Conservation (phyloP, 1,284 basidiomycete species). For the Moniliophthora roreri region DNA sequence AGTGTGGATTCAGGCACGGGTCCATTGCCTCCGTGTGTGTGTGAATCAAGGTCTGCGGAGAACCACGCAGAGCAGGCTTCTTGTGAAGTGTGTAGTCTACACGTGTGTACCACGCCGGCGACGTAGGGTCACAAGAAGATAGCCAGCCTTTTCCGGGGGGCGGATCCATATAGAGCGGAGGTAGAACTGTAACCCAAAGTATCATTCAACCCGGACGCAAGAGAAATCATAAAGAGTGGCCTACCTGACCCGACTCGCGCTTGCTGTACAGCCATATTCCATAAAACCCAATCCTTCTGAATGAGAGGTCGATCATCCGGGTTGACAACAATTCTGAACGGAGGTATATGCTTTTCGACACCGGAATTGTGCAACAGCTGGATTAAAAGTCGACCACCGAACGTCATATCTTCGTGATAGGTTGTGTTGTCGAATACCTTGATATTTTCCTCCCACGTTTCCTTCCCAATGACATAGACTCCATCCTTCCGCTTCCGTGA, state of each 20-base stretch:
- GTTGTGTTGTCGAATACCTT: too few relatives aligned
- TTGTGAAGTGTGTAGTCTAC: background rate
- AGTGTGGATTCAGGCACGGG: conserved; percentile 54
- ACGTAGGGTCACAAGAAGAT: background rate
- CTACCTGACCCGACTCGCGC: conserved; percentile 30
- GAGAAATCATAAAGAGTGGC: conserved; percentile 23
- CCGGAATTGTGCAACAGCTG: conserved; percentile 26
- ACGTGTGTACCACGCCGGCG: background rate
- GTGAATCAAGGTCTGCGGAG: conserved; percentile 21
- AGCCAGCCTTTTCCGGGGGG: background rate
- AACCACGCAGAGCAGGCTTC: background rate
- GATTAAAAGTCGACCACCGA: conserved; percentile 28
- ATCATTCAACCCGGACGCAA: background rate
- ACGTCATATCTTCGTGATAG: background rate
- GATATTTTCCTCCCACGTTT: background rate
- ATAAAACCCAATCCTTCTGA: conserved; percentile 36
- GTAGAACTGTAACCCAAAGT: background rate
- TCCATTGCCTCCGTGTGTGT: conserved; percentile 59
- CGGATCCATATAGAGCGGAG: background rate
- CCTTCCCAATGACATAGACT: background rate
- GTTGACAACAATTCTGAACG: conserved; percentile 36
- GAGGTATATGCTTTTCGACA: conserved; percentile 31
- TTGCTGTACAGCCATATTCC: conserved; percentile 33
- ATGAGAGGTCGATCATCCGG: conserved; percentile 43
- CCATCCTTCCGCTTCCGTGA: background rate